These are phyloP conservation scores for Eurotiales sp. DNA, from an alignment of 2,329 filamentous ascomycete species.

Conservation along the genomic window DNA sequence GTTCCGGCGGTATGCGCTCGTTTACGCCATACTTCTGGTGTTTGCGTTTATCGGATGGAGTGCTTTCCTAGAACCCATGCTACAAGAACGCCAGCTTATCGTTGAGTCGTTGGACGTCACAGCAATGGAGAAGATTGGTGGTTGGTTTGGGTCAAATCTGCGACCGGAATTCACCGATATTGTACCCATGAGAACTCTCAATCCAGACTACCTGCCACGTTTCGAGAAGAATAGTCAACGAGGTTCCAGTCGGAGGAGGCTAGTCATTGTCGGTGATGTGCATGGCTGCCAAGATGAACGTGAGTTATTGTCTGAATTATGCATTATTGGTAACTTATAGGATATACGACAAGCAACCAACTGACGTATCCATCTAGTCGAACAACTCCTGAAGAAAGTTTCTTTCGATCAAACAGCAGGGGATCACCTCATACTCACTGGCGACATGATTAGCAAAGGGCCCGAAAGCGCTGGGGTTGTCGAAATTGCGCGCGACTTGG, in stretches of 20 bases:
- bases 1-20: constrained; percentile 37
- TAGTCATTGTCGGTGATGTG: constrained; percentile 86
- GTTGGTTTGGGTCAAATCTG: constrained; percentile 47
- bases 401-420: constrained; percentile 54
- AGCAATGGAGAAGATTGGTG: constrained; percentile 25
- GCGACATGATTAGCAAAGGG: constrained; percentile 82
- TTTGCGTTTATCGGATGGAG: constrained; percentile 33
- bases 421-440: constrained; percentile 73
- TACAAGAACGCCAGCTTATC: constrained; percentile 30
- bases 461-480: constrained; percentile 78
- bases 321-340: constrained; percentile 1
- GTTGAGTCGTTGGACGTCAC: constrained; percentile 29
- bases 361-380: constrained; percentile 32
- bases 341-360: not conserved
- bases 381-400: constrained; percentile 62
- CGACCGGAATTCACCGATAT: constrained; percentile 48
- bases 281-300: constrained; percentile 77
- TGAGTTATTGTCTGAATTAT: constrained; percentile 24
- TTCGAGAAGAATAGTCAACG: constrained; percentile 17
- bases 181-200: constrained; percentile 49
- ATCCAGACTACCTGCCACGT: constrained; percentile 45
- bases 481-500: constrained; percentile 66
- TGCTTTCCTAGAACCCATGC: constrained; percentile 26
- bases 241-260: constrained; percentile 45
- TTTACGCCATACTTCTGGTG: constrained; percentile 32